Percentiles rank a stretch among this genome's conserved stretches.
Conservation (phyloP, 1,139 yeast genomes). For the Diutina ranongensis region DNA sequence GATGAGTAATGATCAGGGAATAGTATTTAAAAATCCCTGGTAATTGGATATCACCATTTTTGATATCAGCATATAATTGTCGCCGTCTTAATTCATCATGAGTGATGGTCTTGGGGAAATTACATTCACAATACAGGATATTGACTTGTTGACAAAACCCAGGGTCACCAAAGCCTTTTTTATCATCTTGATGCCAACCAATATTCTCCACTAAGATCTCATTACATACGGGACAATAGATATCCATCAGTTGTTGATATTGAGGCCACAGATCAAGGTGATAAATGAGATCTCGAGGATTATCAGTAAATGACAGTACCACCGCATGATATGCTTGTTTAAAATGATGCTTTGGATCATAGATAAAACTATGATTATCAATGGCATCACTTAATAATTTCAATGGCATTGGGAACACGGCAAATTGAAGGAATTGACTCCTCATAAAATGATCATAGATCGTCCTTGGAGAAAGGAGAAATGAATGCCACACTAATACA, state of each 20-base stretch:
- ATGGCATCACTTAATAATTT: slow-evolving; percentile 14
- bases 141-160: slow-evolving; percentile 9
- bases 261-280: background rate
- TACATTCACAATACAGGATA: slow-evolving; percentile 7
- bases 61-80: slow-evolving; percentile 16
- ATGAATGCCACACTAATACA: slow-evolving; percentile 30
- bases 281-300: background rate
- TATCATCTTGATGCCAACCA: slow-evolving; percentile 11
- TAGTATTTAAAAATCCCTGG: slow-evolving; percentile 11
- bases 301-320: background rate
- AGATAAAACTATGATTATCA: slow-evolving; percentile 14
- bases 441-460: slow-evolving; percentile 20
- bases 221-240: slow-evolving; percentile 15
- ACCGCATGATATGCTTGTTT: slow-evolving; percentile 1
- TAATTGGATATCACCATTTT: slow-evolving; percentile 8
- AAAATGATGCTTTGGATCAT: slow-evolving; percentile 11
- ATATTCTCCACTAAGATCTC: slow-evolving; percentile 8
- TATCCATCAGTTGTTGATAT: slow-evolving; percentile 5
- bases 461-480: slow-evolving; percentile 18
- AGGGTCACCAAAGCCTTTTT: slow-evolving; percentile 17
- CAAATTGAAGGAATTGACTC: slow-evolving; percentile 15
- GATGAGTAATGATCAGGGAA: slow-evolving; percentile 7
- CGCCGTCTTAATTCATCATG: slow-evolving; percentile 15
- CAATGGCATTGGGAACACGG: slow-evolving; percentile 19
- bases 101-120: slow-evolving; percentile 8